These are phyloP conservation scores for Cyclotella sp. DNA, from an alignment of 108 stramenopile species.

Conservation along the genomic window DNA sequence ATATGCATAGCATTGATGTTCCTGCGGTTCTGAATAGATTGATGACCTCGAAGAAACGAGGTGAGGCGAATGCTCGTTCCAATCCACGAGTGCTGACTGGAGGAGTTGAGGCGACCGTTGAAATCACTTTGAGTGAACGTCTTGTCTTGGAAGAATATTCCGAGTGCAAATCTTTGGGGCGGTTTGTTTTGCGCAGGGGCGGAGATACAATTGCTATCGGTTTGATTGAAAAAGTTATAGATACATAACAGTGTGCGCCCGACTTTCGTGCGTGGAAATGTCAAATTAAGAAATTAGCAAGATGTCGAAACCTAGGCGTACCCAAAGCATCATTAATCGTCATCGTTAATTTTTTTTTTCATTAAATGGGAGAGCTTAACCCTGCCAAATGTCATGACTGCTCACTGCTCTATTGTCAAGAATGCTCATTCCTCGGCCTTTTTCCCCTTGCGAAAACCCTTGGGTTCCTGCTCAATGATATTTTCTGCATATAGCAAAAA, in stretches of 20 bases:
- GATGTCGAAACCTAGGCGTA: too few species aligned
- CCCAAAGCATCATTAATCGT: too few species aligned
- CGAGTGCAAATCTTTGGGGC: constrained; percentile 51
- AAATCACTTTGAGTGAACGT: constrained; percentile 66
- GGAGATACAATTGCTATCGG: constrained; percentile 56
- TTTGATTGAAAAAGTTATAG: constrained; percentile 47
- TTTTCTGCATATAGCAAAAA: constrained; percentile 50
- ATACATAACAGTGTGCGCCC: not conserved
- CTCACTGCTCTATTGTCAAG: constrained; percentile 14
- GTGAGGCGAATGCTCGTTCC: constrained; percentile 18
- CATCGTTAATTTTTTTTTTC: too few species aligned
- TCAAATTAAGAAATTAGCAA: too few species aligned
- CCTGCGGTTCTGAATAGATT: constrained; percentile 72
- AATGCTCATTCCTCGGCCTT: constrained; percentile 40
- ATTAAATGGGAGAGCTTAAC: too few species aligned
- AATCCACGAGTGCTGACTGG: constrained; percentile 73
- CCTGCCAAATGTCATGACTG: not conserved
- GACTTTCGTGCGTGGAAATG: too few species aligned
- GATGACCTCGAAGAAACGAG: constrained; percentile 32
- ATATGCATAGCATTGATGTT: constrained; percentile 85
- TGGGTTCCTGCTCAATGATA: constrained; percentile 50
- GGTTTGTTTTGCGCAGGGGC: constrained; percentile 54
- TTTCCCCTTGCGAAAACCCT: constrained; percentile 36
- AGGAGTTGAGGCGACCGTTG: constrained; percentile 67
- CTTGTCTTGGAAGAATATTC: constrained; percentile 42